Conservation (phyloP, 208 protist genomes). For the Giardia duodenalis region DNA sequence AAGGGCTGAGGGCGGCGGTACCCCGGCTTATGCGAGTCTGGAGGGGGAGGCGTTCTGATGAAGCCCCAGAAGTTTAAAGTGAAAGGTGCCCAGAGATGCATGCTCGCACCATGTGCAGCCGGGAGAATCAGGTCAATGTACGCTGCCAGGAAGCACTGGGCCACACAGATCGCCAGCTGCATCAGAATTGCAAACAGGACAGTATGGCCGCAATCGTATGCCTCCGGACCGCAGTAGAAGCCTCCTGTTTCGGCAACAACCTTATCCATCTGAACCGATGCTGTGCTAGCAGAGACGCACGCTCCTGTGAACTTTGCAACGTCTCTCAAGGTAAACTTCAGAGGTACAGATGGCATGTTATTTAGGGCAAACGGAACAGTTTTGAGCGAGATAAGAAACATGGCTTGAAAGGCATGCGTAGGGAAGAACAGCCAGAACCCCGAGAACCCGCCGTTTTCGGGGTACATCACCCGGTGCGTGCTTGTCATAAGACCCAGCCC, state of each 20-base stretch:
- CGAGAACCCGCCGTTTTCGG: neutral
- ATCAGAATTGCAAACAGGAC: neutral
- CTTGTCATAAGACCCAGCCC: neutral
- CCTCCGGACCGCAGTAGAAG: neutral
- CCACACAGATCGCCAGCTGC: neutral
- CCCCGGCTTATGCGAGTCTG: neutral
- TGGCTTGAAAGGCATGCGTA: neutral
- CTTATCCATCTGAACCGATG: no score
- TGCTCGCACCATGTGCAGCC: neutral
- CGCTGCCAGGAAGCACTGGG: neutral
- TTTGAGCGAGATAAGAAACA: neutral
- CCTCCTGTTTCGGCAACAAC: no score
- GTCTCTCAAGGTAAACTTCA: neutral
- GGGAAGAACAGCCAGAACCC: neutral
- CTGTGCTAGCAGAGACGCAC: no score
- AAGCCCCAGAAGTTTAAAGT: neutral
- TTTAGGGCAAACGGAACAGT: neutral
- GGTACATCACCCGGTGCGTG: neutral
- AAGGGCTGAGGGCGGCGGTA: neutral
- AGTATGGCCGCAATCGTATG: neutral
- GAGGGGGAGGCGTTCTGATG: neutral
- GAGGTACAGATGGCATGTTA: neutral
- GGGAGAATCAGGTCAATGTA: constrained; percentile 1
- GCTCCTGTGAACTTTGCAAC: neutral
- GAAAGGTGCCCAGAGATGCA: neutral